Evolutionary conservation across 495 filamentous ascomycete species (phyloP), one percentile per base, ranked within the genome.

Genomic region (Astrocystis sublimbata): DNA sequence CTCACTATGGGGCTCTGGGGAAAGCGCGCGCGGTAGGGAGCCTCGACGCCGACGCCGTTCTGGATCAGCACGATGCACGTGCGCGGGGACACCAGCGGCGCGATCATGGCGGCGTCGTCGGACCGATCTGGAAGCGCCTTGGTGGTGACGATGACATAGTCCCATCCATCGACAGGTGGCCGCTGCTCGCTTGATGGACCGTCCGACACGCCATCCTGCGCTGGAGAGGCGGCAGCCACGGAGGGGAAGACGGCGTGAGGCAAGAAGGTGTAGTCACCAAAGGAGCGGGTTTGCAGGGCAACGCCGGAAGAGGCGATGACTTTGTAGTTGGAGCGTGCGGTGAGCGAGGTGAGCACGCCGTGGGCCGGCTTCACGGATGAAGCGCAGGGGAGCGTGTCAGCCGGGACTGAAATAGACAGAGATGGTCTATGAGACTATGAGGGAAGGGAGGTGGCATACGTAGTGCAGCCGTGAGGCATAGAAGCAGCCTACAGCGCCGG

Each of bases 21-120:
- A 58, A 86, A 89, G 8, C 79, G 73, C 46, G 70, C 71, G 31
- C 84, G 78, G 71, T 88, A 88, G 0, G 86, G 79, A 10, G 81
- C 81, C 60, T 90, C 88, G 26, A 89, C 86, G 26, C 87, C 88
- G 9, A 90, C 80, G 26, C 88, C 88, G 71, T 90, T 90, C 62
- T 90, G 87, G 52, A 89, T 85, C 33, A 90, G 74, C 19, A 90
- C 85, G 60, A 90, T 82, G 58, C 71, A 78, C 53, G 68, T 76
- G 68, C 77, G 70, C 1, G 77, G 71, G 0, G 82, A 69, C n/a
- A 85, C 81, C 8, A 87, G 78, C 2, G 65, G 63, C 21, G 86
- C 78, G 28, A 89, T 73, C 13, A 74, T 66, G 17, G 71, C 71
- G 15, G 76, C 65, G 38, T 84, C 79, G 28, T 78, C 74, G 36